Base-by-base conservation (phyloP, 108 stramenopile species). In the Schizochytrium sp. region DNA sequence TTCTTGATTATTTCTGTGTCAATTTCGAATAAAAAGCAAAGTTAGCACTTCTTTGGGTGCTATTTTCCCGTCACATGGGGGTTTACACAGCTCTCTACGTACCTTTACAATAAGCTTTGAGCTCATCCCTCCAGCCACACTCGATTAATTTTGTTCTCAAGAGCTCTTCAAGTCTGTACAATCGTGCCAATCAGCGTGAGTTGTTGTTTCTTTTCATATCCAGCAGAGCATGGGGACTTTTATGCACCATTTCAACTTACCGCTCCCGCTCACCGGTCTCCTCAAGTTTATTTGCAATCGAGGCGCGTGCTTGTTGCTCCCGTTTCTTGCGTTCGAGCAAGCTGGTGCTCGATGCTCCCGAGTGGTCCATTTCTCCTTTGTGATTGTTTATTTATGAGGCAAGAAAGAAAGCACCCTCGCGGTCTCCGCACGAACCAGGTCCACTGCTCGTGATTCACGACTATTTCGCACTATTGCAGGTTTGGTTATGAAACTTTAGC, bases 41-140 rank as follows among this genome's bases (percentile, higher is more conserved):
- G 58, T 17, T 17, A 59, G 58, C 58, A 17, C 17, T 17, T 12
- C 58, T 17, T 12, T 12, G 58, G 17, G 58, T 12, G 15, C 15
- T 28, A 28, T 28, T 28, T 28, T 28, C 28, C 28, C 19, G 15
- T 17, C 69, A 17, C 40, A 17, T 38, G 19, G 59, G 28, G 28
- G 28, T n/a, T 1, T 17, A 38, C 0, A 72, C 12, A 72, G 40
- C 17, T 42, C 13, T 38, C 2, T n/a, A 46, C 42, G 17, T 47
- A 69, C 64, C 64, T 69, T 91, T 92, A 91, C 91, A 92, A 61
- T 92, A 88, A 50, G 94, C 95, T 87, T 94, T 94, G 57, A 95
- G 92, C 58, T 92, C 94, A 72, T 95, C 94, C 46, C 95, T 87
- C 95, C 95, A 95, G 49, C 95, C 95, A 57, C 94, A 95, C 88